phyloP scores from a whole-genome alignment of 208 protist species.

The Herpetomonas tarakana region DNA sequence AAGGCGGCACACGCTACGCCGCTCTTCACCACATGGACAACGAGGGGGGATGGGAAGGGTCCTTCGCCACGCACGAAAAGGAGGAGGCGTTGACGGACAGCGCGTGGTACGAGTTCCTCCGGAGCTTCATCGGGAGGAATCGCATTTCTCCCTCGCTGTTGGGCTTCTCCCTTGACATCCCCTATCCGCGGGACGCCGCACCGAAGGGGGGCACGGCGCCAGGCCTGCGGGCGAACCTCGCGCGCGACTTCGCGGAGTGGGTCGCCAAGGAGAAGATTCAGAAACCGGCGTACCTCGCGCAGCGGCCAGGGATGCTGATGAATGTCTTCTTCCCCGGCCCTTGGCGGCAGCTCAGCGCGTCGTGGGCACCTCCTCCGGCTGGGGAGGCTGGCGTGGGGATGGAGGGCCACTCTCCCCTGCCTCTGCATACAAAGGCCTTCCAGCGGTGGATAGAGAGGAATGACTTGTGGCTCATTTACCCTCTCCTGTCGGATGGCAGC shows the following conservation, averaged over 20 bases:
- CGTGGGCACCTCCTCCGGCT: too few species aligned
- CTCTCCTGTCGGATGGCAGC: background rate
- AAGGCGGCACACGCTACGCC: too few species aligned
- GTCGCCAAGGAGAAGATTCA: background rate
- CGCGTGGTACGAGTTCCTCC: background rate
- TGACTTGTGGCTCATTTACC: background rate
- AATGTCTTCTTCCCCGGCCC: background rate
- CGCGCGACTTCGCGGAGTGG: background rate
- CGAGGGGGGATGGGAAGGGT: too few species aligned
- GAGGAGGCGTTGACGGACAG: too few species aligned
- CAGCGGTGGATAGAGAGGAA: background rate
- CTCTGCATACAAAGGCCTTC: background rate
- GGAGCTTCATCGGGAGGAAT: background rate
- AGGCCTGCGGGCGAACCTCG: background rate
- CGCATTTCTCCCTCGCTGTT: background rate
- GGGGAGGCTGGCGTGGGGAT: too few species aligned
- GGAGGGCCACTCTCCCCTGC: background rate
- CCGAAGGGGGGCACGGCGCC: background rate
- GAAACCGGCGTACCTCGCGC: conserved; percentile 12
- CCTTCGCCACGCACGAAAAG: too few species aligned
- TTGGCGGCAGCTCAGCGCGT: background rate
- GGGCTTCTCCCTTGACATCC: background rate
- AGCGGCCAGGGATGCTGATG: conserved; percentile 7
- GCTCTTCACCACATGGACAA: too few species aligned
- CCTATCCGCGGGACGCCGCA: background rate